phyloP scores from a whole-genome alignment of 257 asterid species.

The Lycium barbarum region DNA sequence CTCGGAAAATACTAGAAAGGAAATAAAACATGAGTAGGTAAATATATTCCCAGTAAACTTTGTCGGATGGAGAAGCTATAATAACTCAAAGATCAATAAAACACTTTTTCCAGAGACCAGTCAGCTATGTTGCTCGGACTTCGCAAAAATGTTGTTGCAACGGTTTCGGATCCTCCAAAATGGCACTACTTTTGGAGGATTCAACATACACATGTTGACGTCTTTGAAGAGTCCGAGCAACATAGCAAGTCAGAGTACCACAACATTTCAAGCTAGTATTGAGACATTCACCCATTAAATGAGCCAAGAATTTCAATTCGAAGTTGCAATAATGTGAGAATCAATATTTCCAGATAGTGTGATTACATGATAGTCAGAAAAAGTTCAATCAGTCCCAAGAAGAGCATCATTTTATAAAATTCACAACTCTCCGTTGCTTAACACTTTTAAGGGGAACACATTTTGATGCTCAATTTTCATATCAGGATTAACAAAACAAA shows the following conservation, averaged over 20 bases:
- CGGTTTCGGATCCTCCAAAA: neutral
- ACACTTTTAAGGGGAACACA: neutral
- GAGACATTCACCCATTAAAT: neutral
- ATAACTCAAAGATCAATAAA: constrained; percentile 3
- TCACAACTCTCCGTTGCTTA: no score
- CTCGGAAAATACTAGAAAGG: neutral
- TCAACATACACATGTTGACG: neutral
- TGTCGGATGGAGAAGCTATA: neutral
- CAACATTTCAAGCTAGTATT: neutral
- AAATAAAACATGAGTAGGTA: neutral
- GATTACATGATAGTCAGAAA: neutral
- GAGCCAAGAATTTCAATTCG: neutral
- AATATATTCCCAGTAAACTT: neutral
- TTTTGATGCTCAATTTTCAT: no score
- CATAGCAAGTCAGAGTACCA: neutral
- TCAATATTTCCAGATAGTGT: neutral
- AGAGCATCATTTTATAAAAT: neutral
- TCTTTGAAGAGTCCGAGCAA: neutral
- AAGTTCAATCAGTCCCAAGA: neutral
- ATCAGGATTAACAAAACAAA: no score
- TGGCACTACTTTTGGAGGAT: neutral
- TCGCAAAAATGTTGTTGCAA: neutral
- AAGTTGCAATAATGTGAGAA: neutral
- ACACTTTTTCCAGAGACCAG: neutral
- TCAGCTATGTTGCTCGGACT: neutral